phyloP scores from a whole-genome alignment of 169 alveolate genomes.

The Plasmodium malariae region DNA sequence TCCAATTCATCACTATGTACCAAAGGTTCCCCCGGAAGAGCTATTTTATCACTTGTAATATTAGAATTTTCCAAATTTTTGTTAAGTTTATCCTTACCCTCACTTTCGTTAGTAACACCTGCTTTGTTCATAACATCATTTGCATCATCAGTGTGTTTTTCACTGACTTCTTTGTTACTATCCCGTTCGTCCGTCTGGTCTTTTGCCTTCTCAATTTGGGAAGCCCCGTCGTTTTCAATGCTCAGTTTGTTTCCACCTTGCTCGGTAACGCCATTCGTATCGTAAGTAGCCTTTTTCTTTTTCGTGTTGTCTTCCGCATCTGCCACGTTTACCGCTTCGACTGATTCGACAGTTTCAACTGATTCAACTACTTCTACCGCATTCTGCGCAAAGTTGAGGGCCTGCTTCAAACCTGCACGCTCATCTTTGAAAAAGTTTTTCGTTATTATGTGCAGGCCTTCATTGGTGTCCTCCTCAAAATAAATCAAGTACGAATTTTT shows the following conservation, averaged over 20 bases:
- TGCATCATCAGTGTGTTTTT: no score
- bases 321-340: background rate
- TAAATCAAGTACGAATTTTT: constrained; percentile 52
- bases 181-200: background rate
- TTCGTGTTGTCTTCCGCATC: background rate
- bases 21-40: no score
- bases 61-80: background rate
- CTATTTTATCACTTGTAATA: no score
- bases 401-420: background rate
- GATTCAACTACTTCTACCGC: background rate
- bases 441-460: constrained; percentile 55
- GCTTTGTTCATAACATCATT: background rate
- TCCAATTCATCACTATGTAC: background rate
- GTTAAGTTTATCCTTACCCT: background rate
- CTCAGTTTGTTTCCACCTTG: no score
- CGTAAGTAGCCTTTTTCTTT: background rate
- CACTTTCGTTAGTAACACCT: background rate
- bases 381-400: background rate
- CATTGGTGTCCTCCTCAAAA: constrained; percentile 65
- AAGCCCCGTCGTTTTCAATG: background rate
- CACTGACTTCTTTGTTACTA: no score
- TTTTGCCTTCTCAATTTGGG: no score
- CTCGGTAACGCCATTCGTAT: background rate
- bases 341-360: no score
- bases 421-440: constrained; percentile 32